These are phyloP conservation scores for Gillenia trifoliata DNA, from an alignment of 306 rosid genomes.

Conservation along the genomic window DNA sequence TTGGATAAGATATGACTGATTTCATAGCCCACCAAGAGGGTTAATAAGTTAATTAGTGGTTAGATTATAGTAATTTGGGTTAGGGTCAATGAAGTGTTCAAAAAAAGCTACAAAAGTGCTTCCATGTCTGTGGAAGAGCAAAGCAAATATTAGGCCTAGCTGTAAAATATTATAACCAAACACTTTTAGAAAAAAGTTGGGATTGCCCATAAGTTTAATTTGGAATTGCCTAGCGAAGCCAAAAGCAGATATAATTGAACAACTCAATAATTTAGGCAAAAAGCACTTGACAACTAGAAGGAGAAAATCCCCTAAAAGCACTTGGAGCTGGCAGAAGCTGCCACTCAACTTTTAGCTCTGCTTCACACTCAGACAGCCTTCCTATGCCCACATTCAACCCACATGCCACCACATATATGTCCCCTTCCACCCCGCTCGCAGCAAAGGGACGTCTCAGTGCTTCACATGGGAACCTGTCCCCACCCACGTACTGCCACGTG, in stretches of 20 bases:
- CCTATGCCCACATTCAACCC: constrained; percentile 58
- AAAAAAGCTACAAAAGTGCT: background rate
- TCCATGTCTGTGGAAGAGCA: background rate
- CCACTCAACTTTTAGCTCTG: constrained; percentile 39
- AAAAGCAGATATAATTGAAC: background rate
- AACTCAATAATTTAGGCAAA: constrained; percentile 32
- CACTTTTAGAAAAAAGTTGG: background rate
- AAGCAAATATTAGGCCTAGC: background rate
- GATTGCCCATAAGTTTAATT: background rate
- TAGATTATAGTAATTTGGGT: background rate
- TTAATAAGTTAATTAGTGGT: background rate
- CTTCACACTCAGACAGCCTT: constrained; percentile 8
- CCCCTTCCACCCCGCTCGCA: constrained; percentile 38
- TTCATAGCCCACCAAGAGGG: background rate
- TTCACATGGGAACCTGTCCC: constrained; percentile 52
- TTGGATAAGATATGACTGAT: constrained; percentile 10
- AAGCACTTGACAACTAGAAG: constrained; percentile 44
- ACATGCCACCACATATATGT: constrained; percentile 43
- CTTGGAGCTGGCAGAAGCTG: constrained; percentile 37
- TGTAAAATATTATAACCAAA: background rate
- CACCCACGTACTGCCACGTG: constrained; percentile 53
- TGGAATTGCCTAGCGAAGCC: constrained; percentile 13
- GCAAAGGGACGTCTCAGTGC: constrained; percentile 42
- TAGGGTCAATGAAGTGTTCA: background rate
- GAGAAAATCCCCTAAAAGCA: constrained; percentile 32